phyloP scores from a whole-genome alignment of 225 moss, liverwort and hornwort genomes.

The Climacium dendroides region DNA sequence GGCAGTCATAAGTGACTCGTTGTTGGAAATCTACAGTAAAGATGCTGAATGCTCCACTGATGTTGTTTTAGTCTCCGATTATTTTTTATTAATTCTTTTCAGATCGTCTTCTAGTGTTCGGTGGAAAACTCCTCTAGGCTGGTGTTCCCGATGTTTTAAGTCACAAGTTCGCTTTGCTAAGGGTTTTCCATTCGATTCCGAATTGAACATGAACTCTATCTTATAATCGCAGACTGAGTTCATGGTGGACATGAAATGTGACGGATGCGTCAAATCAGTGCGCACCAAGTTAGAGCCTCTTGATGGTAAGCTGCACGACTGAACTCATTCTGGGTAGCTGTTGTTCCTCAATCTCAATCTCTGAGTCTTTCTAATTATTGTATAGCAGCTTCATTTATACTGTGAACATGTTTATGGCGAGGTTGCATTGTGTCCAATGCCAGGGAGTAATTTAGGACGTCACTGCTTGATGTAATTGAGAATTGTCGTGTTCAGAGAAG shows the following conservation, averaged over 20 bases:
- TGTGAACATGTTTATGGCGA: neutral
- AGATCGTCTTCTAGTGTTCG: neutral
- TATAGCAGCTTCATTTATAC: neutral
- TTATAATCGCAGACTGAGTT: conserved; percentile 63
- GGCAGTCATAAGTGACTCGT: neutral
- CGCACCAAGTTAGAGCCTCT: conserved; percentile 78
- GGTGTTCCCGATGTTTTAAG: neutral
- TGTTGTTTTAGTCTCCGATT: neutral
- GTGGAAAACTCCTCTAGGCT: neutral
- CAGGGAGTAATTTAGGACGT: neutral
- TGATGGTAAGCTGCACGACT: conserved; percentile 37
- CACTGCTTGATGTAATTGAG: neutral
- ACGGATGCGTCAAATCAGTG: conserved; percentile 84
- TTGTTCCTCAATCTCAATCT: neutral
- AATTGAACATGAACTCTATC: neutral
- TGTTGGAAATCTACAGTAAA: neutral
- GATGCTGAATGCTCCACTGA: neutral
- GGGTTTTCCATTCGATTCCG: neutral
- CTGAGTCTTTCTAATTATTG: neutral
- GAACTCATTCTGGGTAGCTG: neutral
- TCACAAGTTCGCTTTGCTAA: neutral
- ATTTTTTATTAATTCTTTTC: neutral
- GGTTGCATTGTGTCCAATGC: neutral
- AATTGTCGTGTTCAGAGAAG: neutral
- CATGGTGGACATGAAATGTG: conserved; percentile 95